A percentile compares a stretch with the other conserved stretches of the same genome.
phyloP scores from a whole-genome alignment of 371 early-diverging fungal genomes.

The Parasitella parasitica region DNA sequence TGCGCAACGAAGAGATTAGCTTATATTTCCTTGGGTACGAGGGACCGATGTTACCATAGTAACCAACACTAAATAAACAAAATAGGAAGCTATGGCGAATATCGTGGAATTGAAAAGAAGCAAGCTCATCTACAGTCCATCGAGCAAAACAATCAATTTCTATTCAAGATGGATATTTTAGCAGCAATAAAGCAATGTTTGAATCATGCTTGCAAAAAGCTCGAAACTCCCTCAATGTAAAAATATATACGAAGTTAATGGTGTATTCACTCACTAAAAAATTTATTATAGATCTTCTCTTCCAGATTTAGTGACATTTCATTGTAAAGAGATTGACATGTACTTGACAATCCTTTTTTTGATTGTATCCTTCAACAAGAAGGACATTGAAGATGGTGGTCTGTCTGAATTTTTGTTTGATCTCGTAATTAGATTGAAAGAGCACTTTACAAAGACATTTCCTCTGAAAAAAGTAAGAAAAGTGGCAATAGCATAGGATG shows the following conservation, averaged over 20 bases:
- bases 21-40: conserved; percentile 65
- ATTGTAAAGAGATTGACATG: conserved; percentile 59
- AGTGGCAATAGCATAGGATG: background rate
- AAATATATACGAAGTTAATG: background rate
- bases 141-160: conserved; percentile 42
- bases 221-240: conserved; percentile 23
- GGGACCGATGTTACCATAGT: background rate
- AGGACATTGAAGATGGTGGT: conserved; percentile 18
- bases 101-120: background rate
- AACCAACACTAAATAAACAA: background rate
- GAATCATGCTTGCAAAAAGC: conserved; percentile 32
- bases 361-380: conserved; percentile 47
- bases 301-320: conserved; percentile 11
- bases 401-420: conserved; percentile 61
- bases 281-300: background rate
- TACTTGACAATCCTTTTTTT: conserved; percentile 62
- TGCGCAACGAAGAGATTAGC: conserved; percentile 50
- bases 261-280: background rate
- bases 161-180: conserved; percentile 56
- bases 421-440: conserved; percentile 65
- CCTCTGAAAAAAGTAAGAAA: conserved; percentile 79
- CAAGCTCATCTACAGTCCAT: conserved; percentile 51
- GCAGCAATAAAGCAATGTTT: conserved; percentile 47
- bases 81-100: conserved; percentile 28
- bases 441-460: conserved; percentile 71